phyloP scores from a whole-genome alignment of 805 yeast species.

The Lachancea meyersii region DNA sequence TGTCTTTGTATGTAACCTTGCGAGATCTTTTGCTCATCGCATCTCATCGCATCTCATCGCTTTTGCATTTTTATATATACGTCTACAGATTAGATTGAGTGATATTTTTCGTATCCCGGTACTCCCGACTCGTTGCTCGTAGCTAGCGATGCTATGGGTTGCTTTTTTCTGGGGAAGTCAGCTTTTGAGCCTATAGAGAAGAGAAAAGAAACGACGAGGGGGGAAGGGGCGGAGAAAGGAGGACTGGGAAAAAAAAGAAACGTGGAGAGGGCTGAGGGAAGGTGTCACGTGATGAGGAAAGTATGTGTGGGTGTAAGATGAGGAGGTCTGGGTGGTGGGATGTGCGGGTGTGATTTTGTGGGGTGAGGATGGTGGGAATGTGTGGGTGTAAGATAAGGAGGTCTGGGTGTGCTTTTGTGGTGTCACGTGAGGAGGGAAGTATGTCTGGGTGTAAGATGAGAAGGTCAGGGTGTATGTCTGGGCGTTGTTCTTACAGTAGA shows the following conservation, averaged over 20 bases:
- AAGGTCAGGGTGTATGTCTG: too few species aligned
- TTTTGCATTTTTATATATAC: background rate
- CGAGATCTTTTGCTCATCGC: background rate
- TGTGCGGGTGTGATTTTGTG: background rate
- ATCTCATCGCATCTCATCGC: constrained; percentile 6
- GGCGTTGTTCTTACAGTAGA: too few species aligned
- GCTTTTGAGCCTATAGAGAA: background rate
- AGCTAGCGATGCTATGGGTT: background rate
- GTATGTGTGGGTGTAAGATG: background rate
- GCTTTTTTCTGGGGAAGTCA: background rate
- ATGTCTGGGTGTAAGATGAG: too few species aligned
- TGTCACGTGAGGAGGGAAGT: too few species aligned
- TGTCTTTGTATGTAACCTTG: background rate
- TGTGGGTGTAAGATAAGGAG: too few species aligned
- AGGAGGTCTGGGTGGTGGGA: background rate
- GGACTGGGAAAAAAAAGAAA: background rate
- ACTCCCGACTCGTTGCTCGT: background rate
- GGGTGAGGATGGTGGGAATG: too few species aligned
- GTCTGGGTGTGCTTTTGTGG: too few species aligned
- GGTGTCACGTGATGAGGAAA: background rate
- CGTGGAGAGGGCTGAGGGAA: background rate
- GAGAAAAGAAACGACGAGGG: background rate
- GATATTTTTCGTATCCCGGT: constrained; percentile 3
- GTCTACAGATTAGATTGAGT: background rate
- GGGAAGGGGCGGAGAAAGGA: background rate